Evolutionary conservation across 2,329 filamentous ascomycete genomes (phyloP), one percentile per base, ranked within the genome.

Genomic region (Amylocarpus encephaloides): DNA sequence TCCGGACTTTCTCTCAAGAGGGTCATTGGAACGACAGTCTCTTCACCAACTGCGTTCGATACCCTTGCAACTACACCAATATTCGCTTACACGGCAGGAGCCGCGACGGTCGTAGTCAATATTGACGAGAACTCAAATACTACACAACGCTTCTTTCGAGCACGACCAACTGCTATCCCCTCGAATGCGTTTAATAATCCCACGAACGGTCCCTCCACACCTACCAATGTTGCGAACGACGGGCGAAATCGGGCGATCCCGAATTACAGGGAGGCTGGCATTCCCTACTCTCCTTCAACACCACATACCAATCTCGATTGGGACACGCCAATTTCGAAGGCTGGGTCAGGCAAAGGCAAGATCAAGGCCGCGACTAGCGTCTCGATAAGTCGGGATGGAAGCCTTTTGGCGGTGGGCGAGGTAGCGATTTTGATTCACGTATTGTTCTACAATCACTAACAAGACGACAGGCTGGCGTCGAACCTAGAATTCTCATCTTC

Each of bases 341-440:
- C 85, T 11, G 92, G 88, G 85, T 90, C 88, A 1, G 93, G 88
- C 49, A 82, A 88, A 57, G 93, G 97, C 68, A 82, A 90, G 58
- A 91, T 97, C 66, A 97, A 97, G 71, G 88, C 93, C 15, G 89
- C 91, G 2, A 95, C 91, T 5, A 95, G 91, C 63, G 79, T 98
- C 22, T 85, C 89, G 18, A 77, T 98, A 57, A 96, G 90, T 64
- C 82, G 83, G 1, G 90, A 96, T 69, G 91, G 88, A 30, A 86
- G 81, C 60, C 94, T 86, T 65, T 74, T 98, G 46, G 93, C 92
- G 7, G 86, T 97, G 2, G 93, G 93, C 62, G 93, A 98, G 72
- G 79, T 80, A 66, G 61, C 73, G 63, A 40, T 39, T 6, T n/a
- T 19, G 6, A 13, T 18, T 9, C 12, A 13, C 26, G 5, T 13